Percentiles rank a stretch among this genome's conserved stretches.
Evolutionary conservation across 1,139 yeast species (phyloP).

Genomic region (Blastobotrys ciferrii): DNA sequence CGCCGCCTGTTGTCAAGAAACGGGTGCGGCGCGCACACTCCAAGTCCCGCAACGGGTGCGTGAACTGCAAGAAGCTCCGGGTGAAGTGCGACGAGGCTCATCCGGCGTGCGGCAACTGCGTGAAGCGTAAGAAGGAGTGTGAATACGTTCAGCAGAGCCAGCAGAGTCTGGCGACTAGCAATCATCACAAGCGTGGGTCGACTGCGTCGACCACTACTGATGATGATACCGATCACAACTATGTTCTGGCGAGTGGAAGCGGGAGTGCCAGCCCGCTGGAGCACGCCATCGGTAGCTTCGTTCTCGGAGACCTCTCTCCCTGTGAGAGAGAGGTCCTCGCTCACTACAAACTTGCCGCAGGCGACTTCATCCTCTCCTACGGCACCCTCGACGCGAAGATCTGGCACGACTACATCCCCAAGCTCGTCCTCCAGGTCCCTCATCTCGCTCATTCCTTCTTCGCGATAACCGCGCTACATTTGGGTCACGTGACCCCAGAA

Average conservation of each 20-base stretch:
- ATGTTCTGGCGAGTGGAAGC: not conserved
- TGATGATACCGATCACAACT: not conserved
- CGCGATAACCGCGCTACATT: conserved; percentile 25
- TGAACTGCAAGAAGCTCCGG: conserved; percentile 73
- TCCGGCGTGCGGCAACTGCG: conserved; percentile 69
- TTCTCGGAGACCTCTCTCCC: not conserved
- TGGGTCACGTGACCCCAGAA: conserved; percentile 19
- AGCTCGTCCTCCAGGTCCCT: conserved; percentile 18
- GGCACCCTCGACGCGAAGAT: conserved; percentile 13
- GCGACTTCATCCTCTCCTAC: conserved; percentile 9
- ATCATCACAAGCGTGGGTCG: not conserved
- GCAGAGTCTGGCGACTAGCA: not conserved
- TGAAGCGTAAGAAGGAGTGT: conserved; percentile 26
- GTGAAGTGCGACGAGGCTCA: conserved; percentile 80
- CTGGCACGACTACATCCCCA: conserved; percentile 25
- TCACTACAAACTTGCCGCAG: not conserved
- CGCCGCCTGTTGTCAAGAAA: conserved; percentile 15
- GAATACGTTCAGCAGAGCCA: conserved; percentile 15
- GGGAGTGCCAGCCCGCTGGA: not conserved
- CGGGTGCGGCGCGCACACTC: conserved; percentile 69
- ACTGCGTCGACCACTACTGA: not conserved
- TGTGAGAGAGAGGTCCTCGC: not conserved
- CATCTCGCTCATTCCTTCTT: conserved; percentile 21
- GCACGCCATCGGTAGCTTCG: not conserved
- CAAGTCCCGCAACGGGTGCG: conserved; percentile 77